Conservation (phyloP, 208 protist genomes). For the Leishmania mexicana region DNA sequence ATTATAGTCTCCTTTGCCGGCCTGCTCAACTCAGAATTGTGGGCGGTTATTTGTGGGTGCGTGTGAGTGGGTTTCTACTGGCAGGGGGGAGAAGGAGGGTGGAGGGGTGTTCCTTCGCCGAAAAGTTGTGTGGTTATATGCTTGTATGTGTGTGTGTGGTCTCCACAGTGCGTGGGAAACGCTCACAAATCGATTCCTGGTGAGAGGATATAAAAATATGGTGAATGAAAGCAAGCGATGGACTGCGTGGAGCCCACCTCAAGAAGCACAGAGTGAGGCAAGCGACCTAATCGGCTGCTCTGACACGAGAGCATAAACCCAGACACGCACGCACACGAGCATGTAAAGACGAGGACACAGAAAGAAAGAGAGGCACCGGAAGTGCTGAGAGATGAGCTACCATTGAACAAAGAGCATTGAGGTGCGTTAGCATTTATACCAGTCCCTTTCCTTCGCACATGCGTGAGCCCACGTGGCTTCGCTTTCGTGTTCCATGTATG, state of each 20-base stretch:
- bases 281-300: not conserved
- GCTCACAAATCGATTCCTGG: not conserved
- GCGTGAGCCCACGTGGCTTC: not conserved
- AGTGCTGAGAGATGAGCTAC: not conserved
- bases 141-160: not conserved
- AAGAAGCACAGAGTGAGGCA: not conserved
- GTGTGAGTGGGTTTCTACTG: not conserved
- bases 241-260: not conserved
- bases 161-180: not conserved
- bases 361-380: not conserved
- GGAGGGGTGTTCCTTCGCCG: no score
- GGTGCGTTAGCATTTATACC: not conserved
- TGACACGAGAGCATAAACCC: not conserved
- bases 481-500: not conserved
- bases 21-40: not conserved
- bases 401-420: not conserved
- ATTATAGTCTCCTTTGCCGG: not conserved
- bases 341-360: not conserved
- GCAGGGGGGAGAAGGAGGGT: not conserved
- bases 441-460: not conserved
- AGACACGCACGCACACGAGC: not conserved
- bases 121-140: not conserved
- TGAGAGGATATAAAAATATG: not conserved
- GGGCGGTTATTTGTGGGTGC: not conserved
- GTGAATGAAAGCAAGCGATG: not conserved